Conservation (phyloP, 1,284 basidiomycete genomes). For the Rhodotorula sp. region DNA sequence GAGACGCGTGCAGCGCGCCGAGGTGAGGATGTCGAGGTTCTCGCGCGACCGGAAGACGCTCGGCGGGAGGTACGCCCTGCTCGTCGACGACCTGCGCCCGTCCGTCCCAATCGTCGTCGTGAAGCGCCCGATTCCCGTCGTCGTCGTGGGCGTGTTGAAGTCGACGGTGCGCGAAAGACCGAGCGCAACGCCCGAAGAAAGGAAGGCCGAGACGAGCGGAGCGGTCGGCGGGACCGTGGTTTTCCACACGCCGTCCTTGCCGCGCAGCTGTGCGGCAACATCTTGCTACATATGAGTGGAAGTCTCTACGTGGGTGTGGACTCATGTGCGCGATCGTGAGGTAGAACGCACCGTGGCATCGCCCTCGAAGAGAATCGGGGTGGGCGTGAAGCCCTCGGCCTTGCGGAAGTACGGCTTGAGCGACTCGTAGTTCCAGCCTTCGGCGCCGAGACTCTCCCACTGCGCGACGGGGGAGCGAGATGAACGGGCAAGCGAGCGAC, state of each 20-base stretch:
- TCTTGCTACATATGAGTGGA: slow-evolving; percentile 5
- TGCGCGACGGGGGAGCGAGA: background rate
- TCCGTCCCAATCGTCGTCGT: slow-evolving; percentile 8
- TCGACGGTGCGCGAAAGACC: slow-evolving; percentile 20
- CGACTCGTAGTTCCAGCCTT: slow-evolving; percentile 52
- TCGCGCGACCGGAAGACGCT: slow-evolving; percentile 10
- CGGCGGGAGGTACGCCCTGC: slow-evolving; percentile 27
- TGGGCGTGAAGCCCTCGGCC: slow-evolving; percentile 21
- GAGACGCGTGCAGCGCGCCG: slow-evolving; percentile 46
- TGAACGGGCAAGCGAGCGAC: too few species aligned
- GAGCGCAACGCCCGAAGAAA: slow-evolving; percentile 12
- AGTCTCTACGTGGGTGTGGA: too few species aligned
- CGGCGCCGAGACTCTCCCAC: slow-evolving; percentile 53
- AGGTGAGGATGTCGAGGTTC: slow-evolving; percentile 50
- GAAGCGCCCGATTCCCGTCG: slow-evolving; percentile 22
- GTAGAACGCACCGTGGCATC: slow-evolving; percentile 7
- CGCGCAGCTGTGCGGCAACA: slow-evolving; percentile 44
- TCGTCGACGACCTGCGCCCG: slow-evolving; percentile 24
- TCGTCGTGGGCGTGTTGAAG: slow-evolving; percentile 20
- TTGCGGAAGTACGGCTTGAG: slow-evolving; percentile 48
- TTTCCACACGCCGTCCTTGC: slow-evolving; percentile 45
- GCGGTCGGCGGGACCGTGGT: slow-evolving; percentile 35
- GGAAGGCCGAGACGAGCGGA: slow-evolving; percentile 7
- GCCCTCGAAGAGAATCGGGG: slow-evolving; percentile 8
- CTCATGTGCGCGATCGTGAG: background rate